Conservation (phyloP, 805 yeast genomes). For the Yarrowia phangngaensis region DNA sequence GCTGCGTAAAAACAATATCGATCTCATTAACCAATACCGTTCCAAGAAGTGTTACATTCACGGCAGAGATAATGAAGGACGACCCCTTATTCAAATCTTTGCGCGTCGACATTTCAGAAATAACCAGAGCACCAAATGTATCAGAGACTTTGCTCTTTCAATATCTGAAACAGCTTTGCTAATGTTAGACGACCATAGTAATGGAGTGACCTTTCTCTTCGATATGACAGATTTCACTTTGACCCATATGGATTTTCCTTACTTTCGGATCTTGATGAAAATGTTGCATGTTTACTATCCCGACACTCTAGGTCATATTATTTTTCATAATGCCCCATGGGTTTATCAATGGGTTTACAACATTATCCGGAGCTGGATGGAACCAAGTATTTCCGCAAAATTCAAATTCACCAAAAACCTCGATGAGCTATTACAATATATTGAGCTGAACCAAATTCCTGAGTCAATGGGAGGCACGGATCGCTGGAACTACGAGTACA, state of each 20-base stretch:
- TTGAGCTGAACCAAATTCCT: constrained; percentile 54
- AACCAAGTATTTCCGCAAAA: constrained; percentile 80
- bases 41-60: constrained; percentile 84
- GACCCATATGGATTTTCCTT: constrained; percentile 87
- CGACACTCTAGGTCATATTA: constrained; percentile 66
- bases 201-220: constrained; percentile 77
- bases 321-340: constrained; percentile 84
- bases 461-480: constrained; percentile 62
- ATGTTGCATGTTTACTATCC: constrained; percentile 84
- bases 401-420: constrained; percentile 63
- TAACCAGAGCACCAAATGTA: constrained; percentile 56
- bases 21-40: constrained; percentile 51
- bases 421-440: constrained; percentile 54
- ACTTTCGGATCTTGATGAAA: constrained; percentile 73
- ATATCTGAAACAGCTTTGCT: constrained; percentile 63
- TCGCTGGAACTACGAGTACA: constrained; percentile 49
- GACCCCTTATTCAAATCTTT: constrained; percentile 56
- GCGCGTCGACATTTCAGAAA: constrained; percentile 52
- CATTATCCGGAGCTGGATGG: constrained; percentile 74
- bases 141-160: constrained; percentile 59
- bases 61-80: constrained; percentile 92
- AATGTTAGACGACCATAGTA: constrained; percentile 54
- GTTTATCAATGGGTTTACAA: constrained; percentile 81
- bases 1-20: constrained; percentile 59
- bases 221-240: constrained; percentile 83